phyloP scores from a whole-genome alignment of 2,329 filamentous ascomycete species.

The Lecanoromycetidae sp. region DNA sequence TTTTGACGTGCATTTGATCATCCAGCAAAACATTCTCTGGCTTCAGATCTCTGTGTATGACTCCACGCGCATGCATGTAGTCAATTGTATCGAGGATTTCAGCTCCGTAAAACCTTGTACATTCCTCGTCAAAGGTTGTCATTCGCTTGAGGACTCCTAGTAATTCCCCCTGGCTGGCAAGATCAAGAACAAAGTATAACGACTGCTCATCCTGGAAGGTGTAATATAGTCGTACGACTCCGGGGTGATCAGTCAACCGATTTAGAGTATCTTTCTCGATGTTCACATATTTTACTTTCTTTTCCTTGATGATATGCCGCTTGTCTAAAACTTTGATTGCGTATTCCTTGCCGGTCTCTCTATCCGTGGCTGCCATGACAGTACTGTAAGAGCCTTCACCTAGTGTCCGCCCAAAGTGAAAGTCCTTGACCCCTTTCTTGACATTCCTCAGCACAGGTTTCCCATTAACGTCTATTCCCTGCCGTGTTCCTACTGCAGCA shows the following conservation, averaged over 20 bases:
- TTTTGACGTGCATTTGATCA: slow-evolving; percentile 94
- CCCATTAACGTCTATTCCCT: slow-evolving; percentile 76
- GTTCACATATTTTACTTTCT: slow-evolving; percentile 99
- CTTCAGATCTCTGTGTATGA: slow-evolving; percentile 93
- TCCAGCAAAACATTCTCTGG: slow-evolving; percentile 94
- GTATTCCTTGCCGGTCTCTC: slow-evolving; percentile 89
- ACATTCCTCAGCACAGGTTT: slow-evolving; percentile 70
- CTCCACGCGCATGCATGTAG: slow-evolving; percentile 93
- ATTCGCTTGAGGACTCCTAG: slow-evolving; percentile 89
- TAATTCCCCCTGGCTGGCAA: slow-evolving; percentile 84
- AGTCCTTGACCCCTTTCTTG: slow-evolving; percentile 96
- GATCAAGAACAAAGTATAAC: slow-evolving; percentile 89
- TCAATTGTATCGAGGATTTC: slow-evolving; percentile 93
- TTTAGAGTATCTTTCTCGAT: slow-evolving; percentile 98
- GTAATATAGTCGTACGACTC: slow-evolving; percentile 92
- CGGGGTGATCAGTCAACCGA: slow-evolving; percentile 87
- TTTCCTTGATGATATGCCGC: slow-evolving; percentile 98
- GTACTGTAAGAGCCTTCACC: slow-evolving; percentile 98
- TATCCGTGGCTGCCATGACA: slow-evolving; percentile 82
- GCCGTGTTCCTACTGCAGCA: slow-evolving; percentile 69
- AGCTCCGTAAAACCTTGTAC: slow-evolving; percentile 83
- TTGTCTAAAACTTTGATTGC: slow-evolving; percentile 98
- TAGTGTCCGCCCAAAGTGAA: slow-evolving; percentile 78
- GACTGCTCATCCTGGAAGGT: slow-evolving; percentile 96
- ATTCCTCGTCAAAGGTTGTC: slow-evolving; percentile 88